phyloP scores from a whole-genome alignment of 2,329 filamentous ascomycete species.

The Nothomitra cinnamomea region DNA sequence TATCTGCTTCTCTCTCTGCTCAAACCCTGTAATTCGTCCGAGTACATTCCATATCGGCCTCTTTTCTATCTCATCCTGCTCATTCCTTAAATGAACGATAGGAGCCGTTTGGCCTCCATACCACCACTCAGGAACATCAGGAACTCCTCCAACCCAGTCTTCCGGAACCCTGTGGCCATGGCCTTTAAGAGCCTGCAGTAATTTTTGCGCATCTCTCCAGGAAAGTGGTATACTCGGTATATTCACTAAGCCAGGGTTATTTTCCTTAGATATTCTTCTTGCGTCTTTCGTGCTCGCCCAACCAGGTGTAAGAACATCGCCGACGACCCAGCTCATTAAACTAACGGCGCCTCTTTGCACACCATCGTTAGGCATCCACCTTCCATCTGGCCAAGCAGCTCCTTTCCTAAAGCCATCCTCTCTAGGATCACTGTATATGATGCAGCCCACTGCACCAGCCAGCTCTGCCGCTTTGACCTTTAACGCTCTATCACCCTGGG shows the following conservation, averaged over 20 bases:
- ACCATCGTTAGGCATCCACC: constrained; percentile 63
- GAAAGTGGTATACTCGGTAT: constrained; percentile 85
- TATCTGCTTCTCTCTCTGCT: constrained; percentile 67
- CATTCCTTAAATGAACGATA: constrained; percentile 63
- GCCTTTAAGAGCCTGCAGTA: constrained; percentile 61
- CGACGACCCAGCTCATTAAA: constrained; percentile 65
- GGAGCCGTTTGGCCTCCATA: constrained; percentile 63
- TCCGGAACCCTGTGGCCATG: constrained; percentile 51
- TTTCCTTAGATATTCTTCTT: constrained; percentile 48
- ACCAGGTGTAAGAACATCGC: constrained; percentile 84
- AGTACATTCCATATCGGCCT: constrained; percentile 89
- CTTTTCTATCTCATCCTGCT: constrained; percentile 67
- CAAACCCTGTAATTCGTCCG: constrained; percentile 66
- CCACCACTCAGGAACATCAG: constrained; percentile 65
- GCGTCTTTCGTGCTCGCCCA: constrained; percentile 54
- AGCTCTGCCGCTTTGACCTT: constrained; percentile 85
- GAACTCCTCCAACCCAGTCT: constrained; percentile 62
- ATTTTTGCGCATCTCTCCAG: constrained; percentile 70
- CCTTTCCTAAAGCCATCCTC: constrained; percentile 70
- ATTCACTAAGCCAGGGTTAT: constrained; percentile 54
- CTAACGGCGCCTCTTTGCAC: constrained; percentile 72
- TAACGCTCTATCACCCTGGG: constrained; percentile 52
- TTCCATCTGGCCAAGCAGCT: constrained; percentile 55
- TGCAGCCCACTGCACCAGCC: constrained; percentile 69
- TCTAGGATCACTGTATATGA: constrained; percentile 81